These are phyloP conservation scores for Solidago caesia DNA, from an alignment of 129 eudicot genomes.

Conservation along the genomic window DNA sequence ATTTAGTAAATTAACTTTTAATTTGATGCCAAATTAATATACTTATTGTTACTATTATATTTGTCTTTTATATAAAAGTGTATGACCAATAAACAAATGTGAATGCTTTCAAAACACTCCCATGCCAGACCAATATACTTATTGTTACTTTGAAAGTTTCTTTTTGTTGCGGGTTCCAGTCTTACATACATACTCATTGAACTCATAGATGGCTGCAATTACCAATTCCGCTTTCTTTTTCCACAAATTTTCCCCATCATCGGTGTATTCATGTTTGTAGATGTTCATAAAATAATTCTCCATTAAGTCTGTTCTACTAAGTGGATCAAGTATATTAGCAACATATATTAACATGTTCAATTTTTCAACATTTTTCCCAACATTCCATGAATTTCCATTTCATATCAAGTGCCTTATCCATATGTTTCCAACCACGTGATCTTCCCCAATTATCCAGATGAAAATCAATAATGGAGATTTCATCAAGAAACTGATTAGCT, in stretches of 20 bases:
- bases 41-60: no score
- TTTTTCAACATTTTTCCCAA: slow-evolving; percentile 23
- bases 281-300: slow-evolving; percentile 4
- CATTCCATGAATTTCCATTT: not conserved
- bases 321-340: slow-evolving; percentile 19
- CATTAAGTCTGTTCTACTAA: not conserved
- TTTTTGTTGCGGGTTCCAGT: not conserved
- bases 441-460: slow-evolving; percentile 17
- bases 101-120: no score
- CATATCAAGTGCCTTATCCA: slow-evolving; percentile 1
- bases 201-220: slow-evolving; percentile 2
- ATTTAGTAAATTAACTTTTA: no score
- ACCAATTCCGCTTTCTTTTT: slow-evolving; percentile 16
- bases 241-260: slow-evolving; percentile 7
- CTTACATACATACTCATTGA: slow-evolving; percentile 8
- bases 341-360: slow-evolving; percentile 20
- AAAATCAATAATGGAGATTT: not conserved
- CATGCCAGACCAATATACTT: no score
- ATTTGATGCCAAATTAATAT: no score
- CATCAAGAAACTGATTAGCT: slow-evolving; percentile 7
- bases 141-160: slow-evolving; percentile 4
- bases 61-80: no score
- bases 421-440: not conserved
- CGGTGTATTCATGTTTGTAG: slow-evolving; percentile 18
- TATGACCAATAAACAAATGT: no score